Base-by-base conservation (phyloP, 202 grass and related monocot species). In the Bolboschoenoplectus hybrid region DNA sequence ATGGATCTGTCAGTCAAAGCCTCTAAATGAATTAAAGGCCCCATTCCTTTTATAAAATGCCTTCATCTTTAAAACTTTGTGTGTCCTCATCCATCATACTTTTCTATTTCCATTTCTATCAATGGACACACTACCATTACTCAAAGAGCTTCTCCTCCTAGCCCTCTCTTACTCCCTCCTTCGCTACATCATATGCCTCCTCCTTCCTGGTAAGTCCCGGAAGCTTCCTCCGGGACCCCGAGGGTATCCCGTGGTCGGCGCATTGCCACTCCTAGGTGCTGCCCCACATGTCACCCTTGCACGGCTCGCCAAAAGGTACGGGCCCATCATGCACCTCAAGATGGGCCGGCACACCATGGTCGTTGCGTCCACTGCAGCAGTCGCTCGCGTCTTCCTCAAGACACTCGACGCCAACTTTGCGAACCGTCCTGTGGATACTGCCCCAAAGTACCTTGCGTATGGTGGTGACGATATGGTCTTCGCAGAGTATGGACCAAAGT, bases 241-340 rank as follows among this genome's bases (percentile, higher is more conserved):
- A 5, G 87, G 87, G 14, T 88, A 75, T 4, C 87, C 87, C 12
- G 35, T 88, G 2, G 14, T 88, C 1, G 87, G 87, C 9, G 81
- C 68, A 39, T 50, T 88, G 5, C 87, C 71, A 9, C 87, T 84
- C 4, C 44, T 88, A 3, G 87, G 80, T 9, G 7, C 52, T 7
- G 46, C 68, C 1, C 87, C 81, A 2, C 87, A 88, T 83, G 70
- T 84, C 46, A 60, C 85, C 36, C 26, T 87, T 16, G 32, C 85
- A 44, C 26, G 17, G 7, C 36, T 87, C 26, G 60, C 85, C 12
- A 80, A 82, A 35, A 34, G 11, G 13, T 44, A 84, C 9, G 81
- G 87, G 2, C 81, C 87, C 26, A 73, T 89, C 11, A 89, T 89
- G 84, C 46, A 69, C 43, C 67, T 89, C 57, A 82, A 43, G 44